A percentile compares a stretch with the other conserved stretches of the same genome.
Evolutionary conservation across 2,329 filamentous ascomycete species (phyloP).

Genomic region (Phoma sp.): DNA sequence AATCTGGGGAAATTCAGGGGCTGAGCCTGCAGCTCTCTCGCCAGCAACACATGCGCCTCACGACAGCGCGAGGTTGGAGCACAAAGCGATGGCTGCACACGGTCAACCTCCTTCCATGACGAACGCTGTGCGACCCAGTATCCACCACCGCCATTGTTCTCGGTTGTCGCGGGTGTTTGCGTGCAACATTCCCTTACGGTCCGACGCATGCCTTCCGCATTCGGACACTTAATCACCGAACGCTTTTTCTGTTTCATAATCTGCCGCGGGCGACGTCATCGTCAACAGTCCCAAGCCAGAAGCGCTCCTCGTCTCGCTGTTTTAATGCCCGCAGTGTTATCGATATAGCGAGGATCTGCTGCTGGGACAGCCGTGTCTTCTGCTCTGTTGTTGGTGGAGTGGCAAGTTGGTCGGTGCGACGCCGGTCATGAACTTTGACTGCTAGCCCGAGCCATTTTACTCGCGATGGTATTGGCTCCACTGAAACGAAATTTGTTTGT

Average conservation of each 20-base stretch:
- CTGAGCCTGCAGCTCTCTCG: conserved; percentile 19
- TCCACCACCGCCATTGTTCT: conserved; percentile 9
- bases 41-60: conserved; percentile 7
- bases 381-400: conserved; percentile 18
- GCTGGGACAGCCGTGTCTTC: conserved; percentile 6
- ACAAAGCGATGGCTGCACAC: conserved; percentile 14
- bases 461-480: conserved; percentile 16
- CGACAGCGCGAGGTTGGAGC: conserved; percentile 4
- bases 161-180: conserved; percentile 9
- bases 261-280: conserved; percentile 29
- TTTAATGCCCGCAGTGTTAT: conserved; percentile 14
- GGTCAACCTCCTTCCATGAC: conserved; percentile 8
- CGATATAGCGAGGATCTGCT: conserved; percentile 23
- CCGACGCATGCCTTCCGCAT: conserved; percentile 21
- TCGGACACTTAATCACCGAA: conserved; percentile 13
- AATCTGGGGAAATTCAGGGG: conserved; percentile 48
- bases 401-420: conserved; percentile 21
- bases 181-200: conserved; percentile 10
- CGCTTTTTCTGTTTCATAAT: conserved; percentile 21
- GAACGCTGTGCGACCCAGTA: conserved; percentile 4
- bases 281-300: conserved; percentile 8
- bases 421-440: conserved; percentile 21
- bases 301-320: conserved; percentile 13
- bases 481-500: conserved; percentile 18
- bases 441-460: conserved; percentile 17